Percentiles rank a stretch among this genome's conserved stretches.
Evolutionary conservation across 108 stramenopile species (phyloP).

Genomic region (Discostella pseudostelligera): DNA sequence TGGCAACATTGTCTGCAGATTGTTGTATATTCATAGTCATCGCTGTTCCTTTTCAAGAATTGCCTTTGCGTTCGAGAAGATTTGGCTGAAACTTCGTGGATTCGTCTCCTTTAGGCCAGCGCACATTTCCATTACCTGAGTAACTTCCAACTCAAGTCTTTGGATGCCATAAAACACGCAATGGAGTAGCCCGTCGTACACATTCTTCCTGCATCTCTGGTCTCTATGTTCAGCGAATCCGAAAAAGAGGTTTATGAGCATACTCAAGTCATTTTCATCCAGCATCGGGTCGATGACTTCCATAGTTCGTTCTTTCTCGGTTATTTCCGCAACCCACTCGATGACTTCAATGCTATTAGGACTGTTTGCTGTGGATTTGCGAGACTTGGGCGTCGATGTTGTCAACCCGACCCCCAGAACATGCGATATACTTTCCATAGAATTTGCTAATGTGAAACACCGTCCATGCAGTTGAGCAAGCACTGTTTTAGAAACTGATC

Average conservation of each 20-base stretch:
- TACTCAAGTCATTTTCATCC: constrained; percentile 35
- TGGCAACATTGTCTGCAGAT: too few relatives aligned
- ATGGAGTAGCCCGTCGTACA: constrained; percentile 45
- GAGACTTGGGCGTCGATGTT: constrained; percentile 30
- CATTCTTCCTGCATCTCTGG: constrained; percentile 51
- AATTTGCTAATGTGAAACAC: constrained; percentile 51
- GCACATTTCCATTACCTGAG: constrained; percentile 31
- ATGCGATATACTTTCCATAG: constrained; percentile 44
- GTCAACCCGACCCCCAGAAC: constrained; percentile 50
- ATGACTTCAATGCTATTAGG: constrained; percentile 48
- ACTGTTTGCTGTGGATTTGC: constrained; percentile 20
- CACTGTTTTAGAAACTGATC: constrained; percentile 48
- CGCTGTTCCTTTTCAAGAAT: constrained; percentile 18
- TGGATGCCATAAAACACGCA: constrained; percentile 43
- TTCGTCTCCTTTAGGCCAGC: constrained; percentile 46
- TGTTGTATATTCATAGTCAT: background rate
- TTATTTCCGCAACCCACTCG: constrained; percentile 55
- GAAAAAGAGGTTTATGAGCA: constrained; percentile 48
- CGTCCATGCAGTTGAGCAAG: constrained; percentile 51
- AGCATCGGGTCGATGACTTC: constrained; percentile 42
- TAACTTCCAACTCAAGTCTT: constrained; percentile 37
- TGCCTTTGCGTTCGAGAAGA: constrained; percentile 25
- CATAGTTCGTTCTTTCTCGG: constrained; percentile 46
- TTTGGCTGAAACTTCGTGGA: constrained; percentile 40
- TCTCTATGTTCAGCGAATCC: constrained; percentile 52